Percentiles rank a stretch among this genome's conserved stretches.
Evolutionary conservation across 805 yeast genomes (phyloP).

Genomic region (Saccharomyces jurei): DNA sequence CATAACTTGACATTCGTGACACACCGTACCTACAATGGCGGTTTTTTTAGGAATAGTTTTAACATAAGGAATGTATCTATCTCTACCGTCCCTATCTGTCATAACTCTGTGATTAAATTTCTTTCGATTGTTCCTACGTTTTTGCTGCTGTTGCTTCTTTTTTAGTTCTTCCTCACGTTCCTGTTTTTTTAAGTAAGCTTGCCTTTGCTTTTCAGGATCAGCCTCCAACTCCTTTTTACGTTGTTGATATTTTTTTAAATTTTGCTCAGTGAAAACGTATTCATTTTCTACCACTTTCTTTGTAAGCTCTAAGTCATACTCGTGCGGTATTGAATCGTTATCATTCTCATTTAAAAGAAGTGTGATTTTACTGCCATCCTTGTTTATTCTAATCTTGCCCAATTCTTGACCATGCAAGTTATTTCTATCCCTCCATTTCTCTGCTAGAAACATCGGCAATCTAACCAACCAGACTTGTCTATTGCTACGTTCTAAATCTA

Average conservation of each 20-base stretch:
- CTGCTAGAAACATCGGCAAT: constrained; percentile 79
- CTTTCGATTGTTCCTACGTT: constrained; percentile 32
- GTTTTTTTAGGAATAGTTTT: constrained; percentile 87
- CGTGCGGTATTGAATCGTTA: constrained; percentile 61
- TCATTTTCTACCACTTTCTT: constrained; percentile 79
- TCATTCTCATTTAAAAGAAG: constrained; percentile 46
- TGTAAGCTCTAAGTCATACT: constrained; percentile 70
- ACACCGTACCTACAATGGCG: constrained; percentile 73
- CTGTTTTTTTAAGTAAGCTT: constrained; percentile 27
- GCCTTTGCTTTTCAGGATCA: constrained; percentile 33
- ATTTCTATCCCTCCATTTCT: constrained; percentile 63
- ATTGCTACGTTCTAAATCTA: constrained; percentile 53
- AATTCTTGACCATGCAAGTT: constrained; percentile 63
- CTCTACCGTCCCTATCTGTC: constrained; percentile 35
- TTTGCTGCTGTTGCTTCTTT: constrained; percentile 33
- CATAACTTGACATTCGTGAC: constrained; percentile 83
- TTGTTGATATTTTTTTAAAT: constrained; percentile 48
- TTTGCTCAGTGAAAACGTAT: constrained; percentile 81
- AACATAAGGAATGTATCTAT: constrained; percentile 65
- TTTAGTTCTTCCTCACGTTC: constrained; percentile 30
- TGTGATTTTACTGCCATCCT: constrained; percentile 43
- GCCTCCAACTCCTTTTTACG: constrained; percentile 30
- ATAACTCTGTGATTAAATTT: constrained; percentile 30
- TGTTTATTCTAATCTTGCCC: constrained; percentile 71
- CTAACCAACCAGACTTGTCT: constrained; percentile 89